These are phyloP conservation scores for Tausonia pullulans DNA, from an alignment of 1,284 basidiomycete genomes.

Conservation along the genomic window DNA sequence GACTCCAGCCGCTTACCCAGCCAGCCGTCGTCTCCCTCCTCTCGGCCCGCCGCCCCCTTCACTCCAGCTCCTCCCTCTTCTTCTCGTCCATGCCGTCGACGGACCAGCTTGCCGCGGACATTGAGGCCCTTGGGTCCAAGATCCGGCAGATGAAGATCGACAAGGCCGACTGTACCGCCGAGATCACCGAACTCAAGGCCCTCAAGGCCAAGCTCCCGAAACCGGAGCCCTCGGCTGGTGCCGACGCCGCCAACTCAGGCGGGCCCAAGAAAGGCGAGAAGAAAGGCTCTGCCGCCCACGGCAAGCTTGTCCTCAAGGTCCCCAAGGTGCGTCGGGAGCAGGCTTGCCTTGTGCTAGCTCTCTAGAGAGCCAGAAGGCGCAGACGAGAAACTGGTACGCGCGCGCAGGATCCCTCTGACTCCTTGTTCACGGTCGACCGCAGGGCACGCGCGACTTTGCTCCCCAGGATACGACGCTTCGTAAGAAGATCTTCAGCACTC, in stretches of 20 bases:
- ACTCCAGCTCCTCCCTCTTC: not conserved
- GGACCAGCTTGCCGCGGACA: conserved; percentile 14
- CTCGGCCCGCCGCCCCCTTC: not conserved
- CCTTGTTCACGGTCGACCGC: conserved; percentile 24
- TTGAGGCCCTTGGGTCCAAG: conserved; percentile 29
- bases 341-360: not conserved
- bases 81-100: not conserved
- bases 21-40: not conserved
- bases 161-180: conserved; percentile 31
- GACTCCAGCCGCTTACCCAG: not conserved
- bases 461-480: conserved; percentile 89
- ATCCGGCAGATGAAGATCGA: conserved; percentile 34
- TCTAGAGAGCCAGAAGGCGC: not conserved
- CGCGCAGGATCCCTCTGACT: not conserved
- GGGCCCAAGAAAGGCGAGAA: conserved; percentile 25
- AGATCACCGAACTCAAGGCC: conserved; percentile 33
- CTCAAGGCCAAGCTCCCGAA: conserved; percentile 27
- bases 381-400: not conserved
- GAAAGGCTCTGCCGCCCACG: conserved; percentile 9
- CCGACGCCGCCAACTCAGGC: not conserved
- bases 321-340: conserved; percentile 50
- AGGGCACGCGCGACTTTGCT: conserved; percentile 95
- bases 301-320: conserved; percentile 54
- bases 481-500: conserved; percentile 76
- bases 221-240: not conserved